These are phyloP conservation scores for Lichina pygmaea DNA, from an alignment of 495 filamentous ascomycete species.

Conservation along the genomic window DNA sequence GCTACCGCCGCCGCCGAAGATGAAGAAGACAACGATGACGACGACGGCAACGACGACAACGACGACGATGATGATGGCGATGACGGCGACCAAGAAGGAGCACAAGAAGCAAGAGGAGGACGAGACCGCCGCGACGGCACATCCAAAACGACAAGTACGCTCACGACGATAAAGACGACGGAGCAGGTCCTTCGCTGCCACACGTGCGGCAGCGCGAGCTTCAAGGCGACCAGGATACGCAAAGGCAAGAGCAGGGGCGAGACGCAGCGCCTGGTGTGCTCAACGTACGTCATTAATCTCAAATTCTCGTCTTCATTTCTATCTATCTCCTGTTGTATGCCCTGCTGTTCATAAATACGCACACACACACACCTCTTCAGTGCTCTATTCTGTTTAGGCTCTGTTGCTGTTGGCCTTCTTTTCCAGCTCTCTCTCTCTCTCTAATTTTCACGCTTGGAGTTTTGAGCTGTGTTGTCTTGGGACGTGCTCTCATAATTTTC, in stretches of 20 bases:
- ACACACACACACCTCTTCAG: too few species aligned
- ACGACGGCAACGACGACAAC: constrained; percentile 1
- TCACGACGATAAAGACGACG: background rate
- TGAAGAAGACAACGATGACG: constrained; percentile 7
- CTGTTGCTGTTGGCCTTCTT: too few species aligned
- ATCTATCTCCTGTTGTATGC: background rate
- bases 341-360: too few species aligned
- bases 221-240: constrained; percentile 20
- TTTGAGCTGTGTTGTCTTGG: too few species aligned
- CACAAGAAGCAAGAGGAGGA: background rate
- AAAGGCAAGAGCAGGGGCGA: constrained; percentile 11
- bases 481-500: too few species aligned
- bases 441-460: too few species aligned
- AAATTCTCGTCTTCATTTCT: too few species aligned
- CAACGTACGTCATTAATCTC: constrained; percentile 21
- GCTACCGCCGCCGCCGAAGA: constrained; percentile 9
- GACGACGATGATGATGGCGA: background rate
- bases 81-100: background rate
- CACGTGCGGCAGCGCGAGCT: constrained; percentile 22
- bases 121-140: background rate
- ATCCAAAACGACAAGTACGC: too few species aligned
- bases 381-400: too few species aligned
- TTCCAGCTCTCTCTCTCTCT: too few species aligned
- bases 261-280: constrained; percentile 21
- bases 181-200: constrained; percentile 19